Conservation (phyloP, 345 rosid species). For the Dipteronia sinensis region DNA sequence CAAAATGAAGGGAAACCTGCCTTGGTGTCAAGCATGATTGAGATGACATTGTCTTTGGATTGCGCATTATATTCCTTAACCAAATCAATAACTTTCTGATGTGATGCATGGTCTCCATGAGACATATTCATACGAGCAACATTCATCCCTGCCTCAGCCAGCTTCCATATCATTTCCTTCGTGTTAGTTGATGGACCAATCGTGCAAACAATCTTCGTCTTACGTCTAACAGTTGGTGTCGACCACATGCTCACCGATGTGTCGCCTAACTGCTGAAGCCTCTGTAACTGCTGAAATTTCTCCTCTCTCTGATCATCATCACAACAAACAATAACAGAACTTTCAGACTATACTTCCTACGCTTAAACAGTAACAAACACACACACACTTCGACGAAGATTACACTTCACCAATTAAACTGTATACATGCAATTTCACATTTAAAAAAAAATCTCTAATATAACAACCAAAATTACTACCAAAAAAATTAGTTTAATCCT, state of each 20-base stretch:
- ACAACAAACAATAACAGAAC: constrained; percentile 5
- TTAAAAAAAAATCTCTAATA: neutral
- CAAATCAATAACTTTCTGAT: constrained; percentile 93
- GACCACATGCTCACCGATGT: constrained; percentile 79
- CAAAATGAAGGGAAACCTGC: constrained; percentile 37
- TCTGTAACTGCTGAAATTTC: constrained; percentile 49
- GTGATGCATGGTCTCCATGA: constrained; percentile 98
- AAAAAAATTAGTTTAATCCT: neutral
- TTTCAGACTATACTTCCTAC: neutral
- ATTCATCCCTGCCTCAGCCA: constrained; percentile 99
- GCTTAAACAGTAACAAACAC: no score
- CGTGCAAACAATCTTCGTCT: constrained; percentile 97
- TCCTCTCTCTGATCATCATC: constrained; percentile 45
- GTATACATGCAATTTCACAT: neutral
- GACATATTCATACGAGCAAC: constrained; percentile 98
- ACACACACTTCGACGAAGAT: neutral
- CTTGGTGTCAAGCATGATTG: constrained; percentile 99
- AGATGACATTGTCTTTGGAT: constrained; percentile 80
- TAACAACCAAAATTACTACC: neutral
- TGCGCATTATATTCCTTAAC: constrained; percentile 98
- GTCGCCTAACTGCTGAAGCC: constrained; percentile 61
- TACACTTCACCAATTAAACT: neutral
- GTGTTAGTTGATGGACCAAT: constrained; percentile 96
- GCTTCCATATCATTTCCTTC: constrained; percentile 95
- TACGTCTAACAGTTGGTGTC: constrained; percentile 74